Conservation (phyloP, 768 basidiomycete species). For the Cyclocybe aegerita region DNA sequence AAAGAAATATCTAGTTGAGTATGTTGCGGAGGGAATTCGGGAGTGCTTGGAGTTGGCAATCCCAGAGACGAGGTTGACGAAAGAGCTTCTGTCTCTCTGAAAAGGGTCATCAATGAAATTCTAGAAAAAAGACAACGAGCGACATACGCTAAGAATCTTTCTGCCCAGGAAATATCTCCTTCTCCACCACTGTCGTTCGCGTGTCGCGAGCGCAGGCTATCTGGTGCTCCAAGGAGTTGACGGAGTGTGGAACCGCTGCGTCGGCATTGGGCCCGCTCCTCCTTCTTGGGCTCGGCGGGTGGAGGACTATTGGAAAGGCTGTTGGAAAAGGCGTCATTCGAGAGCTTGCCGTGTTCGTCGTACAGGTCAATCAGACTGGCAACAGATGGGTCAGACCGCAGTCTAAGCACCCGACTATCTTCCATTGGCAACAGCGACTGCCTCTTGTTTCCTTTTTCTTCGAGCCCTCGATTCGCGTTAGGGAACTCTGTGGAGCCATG, state of each 20-base stretch:
- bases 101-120: neutral
- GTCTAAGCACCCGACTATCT: constrained; percentile 49
- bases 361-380: constrained; percentile 72
- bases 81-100: constrained; percentile 42
- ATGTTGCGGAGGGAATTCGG: constrained; percentile 34
- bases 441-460: constrained; percentile 23
- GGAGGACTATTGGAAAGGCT: constrained; percentile 28
- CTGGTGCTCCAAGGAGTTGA: constrained; percentile 63
- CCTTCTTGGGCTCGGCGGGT: constrained; percentile 17
- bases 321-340: constrained; percentile 65
- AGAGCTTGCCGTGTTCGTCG: constrained; percentile 68
- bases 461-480: constrained; percentile 47
- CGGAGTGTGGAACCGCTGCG: constrained; percentile 74
- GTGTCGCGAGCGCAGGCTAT: constrained; percentile 25
- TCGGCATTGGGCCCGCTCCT: constrained; percentile 52
- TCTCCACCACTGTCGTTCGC: constrained; percentile 42
- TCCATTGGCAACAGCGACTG: constrained; percentile 40
- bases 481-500: constrained; percentile 63
- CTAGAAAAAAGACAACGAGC: neutral
- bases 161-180: constrained; percentile 85
- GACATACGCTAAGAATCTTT: constrained; percentile 66
- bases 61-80: constrained; percentile 42
- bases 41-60: constrained; percentile 51
- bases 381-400: constrained; percentile 79
- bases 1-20: constrained; percentile 39